Percentiles rank a stretch among this genome's conserved stretches.
Conservation (phyloP, 2,329 filamentous ascomycete genomes). For the Chrysosphaeria jannelii region DNA sequence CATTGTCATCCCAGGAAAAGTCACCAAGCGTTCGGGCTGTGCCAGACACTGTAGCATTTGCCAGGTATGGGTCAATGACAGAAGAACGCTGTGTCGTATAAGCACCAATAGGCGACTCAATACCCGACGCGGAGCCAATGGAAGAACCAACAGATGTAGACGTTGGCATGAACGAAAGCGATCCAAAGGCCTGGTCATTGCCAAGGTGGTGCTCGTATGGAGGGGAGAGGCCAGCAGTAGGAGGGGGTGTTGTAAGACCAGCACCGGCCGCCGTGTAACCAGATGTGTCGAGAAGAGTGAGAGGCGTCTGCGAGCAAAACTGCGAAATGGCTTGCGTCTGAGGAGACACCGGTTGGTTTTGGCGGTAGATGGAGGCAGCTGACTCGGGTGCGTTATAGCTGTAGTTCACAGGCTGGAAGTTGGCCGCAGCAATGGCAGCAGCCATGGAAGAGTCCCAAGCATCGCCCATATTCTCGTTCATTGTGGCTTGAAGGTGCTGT, state of each 20-base stretch:
- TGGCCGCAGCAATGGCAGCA: conserved; percentile 4
- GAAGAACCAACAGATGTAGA: no score
- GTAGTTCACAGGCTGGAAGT: conserved; percentile 3
- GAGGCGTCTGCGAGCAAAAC: conserved; percentile 4
- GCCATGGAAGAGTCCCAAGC: conserved; percentile 9
- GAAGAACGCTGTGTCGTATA: conserved; percentile 1
- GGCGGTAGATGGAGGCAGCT: conserved; percentile 1
- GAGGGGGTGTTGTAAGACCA: conserved; percentile 25
- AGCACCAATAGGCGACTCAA: no score
- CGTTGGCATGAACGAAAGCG: no score
- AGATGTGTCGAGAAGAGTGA: conserved; percentile 15
- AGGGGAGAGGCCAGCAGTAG: conserved; percentile 18
- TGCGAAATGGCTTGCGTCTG: neutral
- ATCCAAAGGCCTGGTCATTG: no score
- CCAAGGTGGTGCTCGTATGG: conserved; percentile 10
- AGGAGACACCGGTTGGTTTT: conserved; percentile 3
- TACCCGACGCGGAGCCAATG: no score
- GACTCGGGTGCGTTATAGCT: conserved; percentile 2
- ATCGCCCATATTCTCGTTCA: conserved; percentile 23
- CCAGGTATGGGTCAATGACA: conserved; percentile 7
- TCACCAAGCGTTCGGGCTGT: no score
- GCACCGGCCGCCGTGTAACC: conserved; percentile 11
- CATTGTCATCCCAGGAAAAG: no score
- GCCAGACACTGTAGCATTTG: no score
- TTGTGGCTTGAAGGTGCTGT: conserved; percentile 21